Base-by-base conservation (phyloP, 2,329 filamentous ascomycete genomes). In the Pseudogymnoascus sp. region DNA sequence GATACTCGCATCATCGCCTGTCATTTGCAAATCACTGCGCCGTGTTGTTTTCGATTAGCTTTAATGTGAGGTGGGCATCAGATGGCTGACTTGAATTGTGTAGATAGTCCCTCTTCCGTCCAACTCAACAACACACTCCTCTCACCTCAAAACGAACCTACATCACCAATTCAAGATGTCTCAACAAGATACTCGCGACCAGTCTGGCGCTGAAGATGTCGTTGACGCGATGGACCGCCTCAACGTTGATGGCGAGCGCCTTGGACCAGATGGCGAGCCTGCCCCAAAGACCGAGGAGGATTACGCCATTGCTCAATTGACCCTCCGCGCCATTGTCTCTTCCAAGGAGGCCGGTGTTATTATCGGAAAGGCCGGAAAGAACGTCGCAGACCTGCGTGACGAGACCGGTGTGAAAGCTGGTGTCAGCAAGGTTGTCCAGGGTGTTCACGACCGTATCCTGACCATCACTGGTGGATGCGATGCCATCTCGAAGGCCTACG, bases 261-360 rank as follows among this genome's bases (percentile, higher is more conserved):
- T 88, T 60, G 86, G 85, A 57, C 84, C 85, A 58, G 89, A 94
- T 68, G 89, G 89, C 67, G 90, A 93, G 69, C 83, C 84, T 64
- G 83, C 84, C 63, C 93, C 91, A 70, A 94, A 93, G 79, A 96
- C 93, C 62, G 94, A 99, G 69, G 92, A 97, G 74, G 94, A 99
- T 76, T 99, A 99, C 73, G 91, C 91, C 59, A 85, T 91, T 74
- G 86, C 92, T 59, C 90, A 95, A 76, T 82, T 99, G 71, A 99
- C 94, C 64, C 85, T 99, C 66, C 90, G 94, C 74, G 94, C 94
- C 69, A 97, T 99, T 73, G 94, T 99, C 68, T 97, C 94, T 35
- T 97, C 94, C 75, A 97, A 97, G 80, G 94, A 99, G 78, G 94
- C 94, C 63, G 94, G 94, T 72, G 91, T 99, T 70, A 97, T 99